Percentiles rank a stretch among this genome's conserved stretches.
These are phyloP conservation scores for Leonotis leonurus DNA, from an alignment of 257 asterid species.

Conservation along the genomic window DNA sequence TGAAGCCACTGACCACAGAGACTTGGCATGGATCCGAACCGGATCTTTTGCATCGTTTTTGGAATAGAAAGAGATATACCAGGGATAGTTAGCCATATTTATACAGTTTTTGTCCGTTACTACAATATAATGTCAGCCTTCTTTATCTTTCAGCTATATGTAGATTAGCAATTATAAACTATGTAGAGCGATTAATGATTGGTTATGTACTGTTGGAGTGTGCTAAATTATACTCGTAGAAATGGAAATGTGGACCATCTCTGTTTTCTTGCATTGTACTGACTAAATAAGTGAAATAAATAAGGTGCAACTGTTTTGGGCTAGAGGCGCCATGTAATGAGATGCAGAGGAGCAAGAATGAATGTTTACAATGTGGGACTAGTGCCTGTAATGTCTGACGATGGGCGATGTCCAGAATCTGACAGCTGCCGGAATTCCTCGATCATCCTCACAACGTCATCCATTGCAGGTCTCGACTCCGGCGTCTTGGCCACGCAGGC, in stretches of 20 bases:
- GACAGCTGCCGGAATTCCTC: constrained; percentile 38
- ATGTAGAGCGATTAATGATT: constrained; percentile 7
- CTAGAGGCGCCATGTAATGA: too few species aligned
- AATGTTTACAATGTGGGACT: constrained; percentile 23
- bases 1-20: not conserved
- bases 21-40: constrained; percentile 4
- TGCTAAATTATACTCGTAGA: too few species aligned
- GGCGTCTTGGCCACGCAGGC: constrained; percentile 49
- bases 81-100: constrained; percentile 1
- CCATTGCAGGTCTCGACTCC: constrained; percentile 54
- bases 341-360: not conserved
- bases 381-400: constrained; percentile 35
- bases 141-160: not conserved
- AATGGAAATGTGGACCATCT: not conserved
- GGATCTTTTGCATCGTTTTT: constrained; percentile 16
- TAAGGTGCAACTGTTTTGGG: not conserved
- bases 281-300: not conserved
- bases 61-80: constrained; percentile 10
- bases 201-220: not conserved
- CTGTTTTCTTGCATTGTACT: not conserved
- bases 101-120: not conserved
- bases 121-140: not conserved
- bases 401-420: constrained; percentile 32
- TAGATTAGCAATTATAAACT: constrained; percentile 7
- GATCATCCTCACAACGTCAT: constrained; percentile 48